phyloP scores from a whole-genome alignment of 1,139 yeast species.

The Torulaspora globosa region DNA sequence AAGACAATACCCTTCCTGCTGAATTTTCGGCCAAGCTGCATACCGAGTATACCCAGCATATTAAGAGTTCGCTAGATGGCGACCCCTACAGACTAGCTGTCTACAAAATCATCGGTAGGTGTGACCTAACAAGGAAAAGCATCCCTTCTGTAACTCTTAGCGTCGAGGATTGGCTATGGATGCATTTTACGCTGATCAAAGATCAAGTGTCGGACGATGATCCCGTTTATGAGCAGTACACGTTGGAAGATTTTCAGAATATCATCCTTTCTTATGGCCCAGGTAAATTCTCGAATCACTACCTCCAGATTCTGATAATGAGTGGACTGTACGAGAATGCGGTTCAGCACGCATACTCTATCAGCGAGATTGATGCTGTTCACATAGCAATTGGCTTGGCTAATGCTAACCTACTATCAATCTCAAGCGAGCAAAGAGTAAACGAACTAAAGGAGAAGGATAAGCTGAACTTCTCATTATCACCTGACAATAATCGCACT shows the following conservation, averaged over 20 bases:
- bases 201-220: conserved; percentile 47
- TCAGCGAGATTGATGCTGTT: conserved; percentile 80
- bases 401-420: conserved; percentile 67
- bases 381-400: conserved; percentile 82
- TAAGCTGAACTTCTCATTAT: conserved; percentile 36
- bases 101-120: conserved; percentile 87
- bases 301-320: conserved; percentile 68
- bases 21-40: conserved; percentile 69
- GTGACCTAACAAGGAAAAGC: conserved; percentile 66
- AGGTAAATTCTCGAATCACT: conserved; percentile 65
- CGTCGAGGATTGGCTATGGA: conserved; percentile 97
- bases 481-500: conserved; percentile 39
- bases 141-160: conserved; percentile 74
- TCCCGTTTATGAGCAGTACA: conserved; percentile 67
- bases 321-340: conserved; percentile 83
- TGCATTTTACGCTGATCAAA: conserved; percentile 71
- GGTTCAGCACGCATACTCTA: conserved; percentile 60
- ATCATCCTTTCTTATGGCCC: conserved; percentile 70
- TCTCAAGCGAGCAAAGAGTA: conserved; percentile 36
- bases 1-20: conserved; percentile 51
- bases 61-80: conserved; percentile 63
- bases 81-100: conserved; percentile 92
- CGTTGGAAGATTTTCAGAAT: conserved; percentile 69
- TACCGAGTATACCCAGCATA: conserved; percentile 79
- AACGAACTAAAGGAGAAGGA: conserved; percentile 1